Evolutionary conservation across 345 rosid genomes (phyloP), one percentile per base, ranked within the genome.

Genomic region (Pugionium dolabratum): DNA sequence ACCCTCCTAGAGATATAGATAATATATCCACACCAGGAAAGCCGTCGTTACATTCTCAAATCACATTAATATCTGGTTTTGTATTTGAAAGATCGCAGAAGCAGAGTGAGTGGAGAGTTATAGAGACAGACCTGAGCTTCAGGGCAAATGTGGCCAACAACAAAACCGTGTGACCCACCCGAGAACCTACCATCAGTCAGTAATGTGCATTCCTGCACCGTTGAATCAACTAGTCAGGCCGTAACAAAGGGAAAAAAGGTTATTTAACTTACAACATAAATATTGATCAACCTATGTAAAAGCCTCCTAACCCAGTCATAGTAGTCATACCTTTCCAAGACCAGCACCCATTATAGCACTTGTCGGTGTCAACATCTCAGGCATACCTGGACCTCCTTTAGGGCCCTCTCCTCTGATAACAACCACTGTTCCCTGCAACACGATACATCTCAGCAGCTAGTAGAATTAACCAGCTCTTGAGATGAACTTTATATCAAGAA

Each of bases 271-370:
- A 31, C 4, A 27, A 34, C 59, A 11, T 7, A 55, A 9, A 10
- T 44, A 7, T 2, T 54, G 49, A 70, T 8, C 57, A 57, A 18
- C 9, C 9, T 4, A 31, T 7, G 25, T 28, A 8, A 37, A 29
- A 30, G 39, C 7, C 28, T n/a, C 41, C 6, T 31, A 50, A 53
- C 8, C 3, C 26, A 34, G 58, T 39, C 44, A n/a, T 49, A 54
- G 36, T 40, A 46, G 39, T 6, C 32, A 36, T 10, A 93, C 98
- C 98, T 94, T 94, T 49, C 99, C 99, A 64, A 94, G 97, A 69
- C 97, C 97, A 10, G 99, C 96, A 56, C 97, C 99, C 96, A 88
- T 94, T 47, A 94, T 94, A 33, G 90, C 99, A 83, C 99, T 94
- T 37, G 99, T 94, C 35, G 99, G 97, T 28, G 99, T 86, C 79